These are phyloP conservation scores for Pseudogymnoascus sp. DNA, from an alignment of 2,329 filamentous ascomycete species.

Conservation along the genomic window DNA sequence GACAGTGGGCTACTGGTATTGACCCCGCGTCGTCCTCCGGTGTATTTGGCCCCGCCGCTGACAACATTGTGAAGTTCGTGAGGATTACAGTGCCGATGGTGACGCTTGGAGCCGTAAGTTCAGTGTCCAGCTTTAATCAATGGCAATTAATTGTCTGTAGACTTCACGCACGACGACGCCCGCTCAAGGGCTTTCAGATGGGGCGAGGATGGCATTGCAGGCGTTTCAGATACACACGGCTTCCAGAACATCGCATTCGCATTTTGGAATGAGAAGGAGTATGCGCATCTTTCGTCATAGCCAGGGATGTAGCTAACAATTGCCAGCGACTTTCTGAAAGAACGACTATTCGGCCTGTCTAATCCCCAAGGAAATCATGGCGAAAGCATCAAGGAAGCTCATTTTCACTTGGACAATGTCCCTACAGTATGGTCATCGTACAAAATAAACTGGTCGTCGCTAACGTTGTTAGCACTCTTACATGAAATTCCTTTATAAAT, in stretches of 20 bases:
- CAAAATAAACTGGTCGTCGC: constrained; percentile 15
- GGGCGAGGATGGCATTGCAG: constrained; percentile 95
- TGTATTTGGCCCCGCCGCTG: constrained; percentile 13
- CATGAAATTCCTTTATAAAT: constrained; percentile 99
- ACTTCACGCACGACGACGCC: constrained; percentile 90
- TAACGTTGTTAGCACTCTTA: constrained; percentile 66
- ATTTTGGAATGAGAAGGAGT: constrained; percentile 98
- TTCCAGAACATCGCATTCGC: constrained; percentile 88
- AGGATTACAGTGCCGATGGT: constrained; percentile 83
- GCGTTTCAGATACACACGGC: constrained; percentile 86
- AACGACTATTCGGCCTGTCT: constrained; percentile 86
- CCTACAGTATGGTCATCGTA: constrained; percentile 38
- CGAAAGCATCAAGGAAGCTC: constrained; percentile 91
- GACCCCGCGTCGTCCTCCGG: background rate
- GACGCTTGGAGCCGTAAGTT: constrained; percentile 91
- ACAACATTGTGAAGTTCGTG: constrained; percentile 52
- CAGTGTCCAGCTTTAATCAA: constrained; percentile 11
- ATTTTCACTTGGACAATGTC: constrained; percentile 94
- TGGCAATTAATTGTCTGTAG: constrained; percentile 37
- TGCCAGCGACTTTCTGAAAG: constrained; percentile 78
- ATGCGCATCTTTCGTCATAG: constrained; percentile 26
- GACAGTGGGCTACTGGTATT: constrained; percentile 88
- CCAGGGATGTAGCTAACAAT: constrained; percentile 32
- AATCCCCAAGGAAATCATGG: constrained; percentile 97
- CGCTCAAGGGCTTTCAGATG: constrained; percentile 83